A percentile compares a stretch with the other conserved stretches of the same genome.
phyloP scores from a whole-genome alignment of 768 basidiomycete genomes.

The Scleroderma citrinum region DNA sequence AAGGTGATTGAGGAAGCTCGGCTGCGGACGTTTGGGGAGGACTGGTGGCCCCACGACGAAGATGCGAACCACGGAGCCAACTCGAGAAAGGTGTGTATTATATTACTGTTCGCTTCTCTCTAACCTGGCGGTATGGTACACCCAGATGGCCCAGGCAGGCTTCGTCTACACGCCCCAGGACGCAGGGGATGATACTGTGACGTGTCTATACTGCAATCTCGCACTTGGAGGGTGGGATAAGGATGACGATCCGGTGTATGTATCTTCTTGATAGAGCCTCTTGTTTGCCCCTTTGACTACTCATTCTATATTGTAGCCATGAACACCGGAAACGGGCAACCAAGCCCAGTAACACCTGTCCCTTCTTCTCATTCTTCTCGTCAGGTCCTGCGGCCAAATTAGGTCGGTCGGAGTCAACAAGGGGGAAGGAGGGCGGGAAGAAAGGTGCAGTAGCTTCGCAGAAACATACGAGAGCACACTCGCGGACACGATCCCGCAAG shows the following conservation, averaged over 20 bases:
- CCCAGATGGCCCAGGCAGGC: slow-evolving; percentile 83
- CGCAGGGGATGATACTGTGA: slow-evolving; percentile 69
- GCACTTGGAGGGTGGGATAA: slow-evolving; percentile 83
- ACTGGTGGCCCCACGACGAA: slow-evolving; percentile 78
- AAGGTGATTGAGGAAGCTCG: slow-evolving; percentile 71
- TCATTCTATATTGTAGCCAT: slow-evolving; percentile 37
- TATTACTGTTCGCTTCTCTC: neutral
- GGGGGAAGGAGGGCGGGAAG: slow-evolving; percentile 27
- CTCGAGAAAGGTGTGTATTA: slow-evolving; percentile 53
- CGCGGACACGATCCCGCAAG: slow-evolving; percentile 1
- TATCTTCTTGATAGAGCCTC: neutral
- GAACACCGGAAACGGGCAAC: slow-evolving; percentile 68
- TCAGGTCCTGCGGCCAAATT: slow-evolving; percentile 24
- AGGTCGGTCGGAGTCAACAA: slow-evolving; percentile 27
- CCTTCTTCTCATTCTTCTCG: slow-evolving; percentile 32
- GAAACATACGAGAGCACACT: slow-evolving; percentile 9
- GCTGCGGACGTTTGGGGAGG: slow-evolving; percentile 56
- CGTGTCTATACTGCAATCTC: slow-evolving; percentile 80
- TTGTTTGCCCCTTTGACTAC: slow-evolving; percentile 3
- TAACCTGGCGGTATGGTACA: slow-evolving; percentile 6
- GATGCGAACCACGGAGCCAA: slow-evolving; percentile 59
- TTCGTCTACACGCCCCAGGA: slow-evolving; percentile 74
- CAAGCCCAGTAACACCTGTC: slow-evolving; percentile 38
- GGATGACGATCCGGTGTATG: slow-evolving; percentile 83
- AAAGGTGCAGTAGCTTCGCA: slow-evolving; percentile 18